Evolutionary conservation across 2,329 filamentous ascomycete genomes (phyloP), one percentile per base, ranked within the genome.

Genomic region (Ambrosiella xylebori): DNA sequence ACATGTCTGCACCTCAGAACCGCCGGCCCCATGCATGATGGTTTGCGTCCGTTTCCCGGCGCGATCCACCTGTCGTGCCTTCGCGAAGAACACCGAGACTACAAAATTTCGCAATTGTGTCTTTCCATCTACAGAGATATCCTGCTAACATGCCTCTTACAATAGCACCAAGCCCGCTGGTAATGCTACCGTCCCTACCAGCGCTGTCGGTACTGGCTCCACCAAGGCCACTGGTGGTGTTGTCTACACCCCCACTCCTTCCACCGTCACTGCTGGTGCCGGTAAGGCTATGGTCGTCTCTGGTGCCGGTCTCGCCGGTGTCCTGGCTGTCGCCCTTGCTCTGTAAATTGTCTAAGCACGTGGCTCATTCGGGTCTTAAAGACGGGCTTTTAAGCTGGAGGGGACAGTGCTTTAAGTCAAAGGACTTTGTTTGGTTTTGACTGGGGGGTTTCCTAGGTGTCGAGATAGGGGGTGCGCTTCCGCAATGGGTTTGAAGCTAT

Each of bases 281-380:
- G 76, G 71, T 73, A 79, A 77, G 73, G 70, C 70, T 63, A 74
- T 74, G 63, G 76, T 71, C 65, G 69, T 80, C 65, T 80, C 78
- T 47, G 79, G 77, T 62, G 80, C 76, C 61, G 77, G 73, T 64
- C 76, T 83, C 64, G 79, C 77, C 64, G 79, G 76, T 73, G 68
- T 81, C 64, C 56, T 61, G 56, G 59, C 59, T 27, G 71, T 82
- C 68, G 80, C 76, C 66, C 68, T 82, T 61, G 78, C 76, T 66
- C 74, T 81, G 72, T 81, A 80, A 77, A 75, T 73, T 68, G 67
- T 65, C 63, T 63, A 63, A 36, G 19, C 41, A 52, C 6, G 12
- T 12, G 0, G 17, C 37, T 8, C 37, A 11, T 11, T 15, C 45
- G 4, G 12, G 27, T 3, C 13, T 11, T 12, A 47, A 15, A 47